These are phyloP conservation scores for Clathrospora elynae DNA, from an alignment of 2,329 filamentous ascomycete species.

Conservation along the genomic window DNA sequence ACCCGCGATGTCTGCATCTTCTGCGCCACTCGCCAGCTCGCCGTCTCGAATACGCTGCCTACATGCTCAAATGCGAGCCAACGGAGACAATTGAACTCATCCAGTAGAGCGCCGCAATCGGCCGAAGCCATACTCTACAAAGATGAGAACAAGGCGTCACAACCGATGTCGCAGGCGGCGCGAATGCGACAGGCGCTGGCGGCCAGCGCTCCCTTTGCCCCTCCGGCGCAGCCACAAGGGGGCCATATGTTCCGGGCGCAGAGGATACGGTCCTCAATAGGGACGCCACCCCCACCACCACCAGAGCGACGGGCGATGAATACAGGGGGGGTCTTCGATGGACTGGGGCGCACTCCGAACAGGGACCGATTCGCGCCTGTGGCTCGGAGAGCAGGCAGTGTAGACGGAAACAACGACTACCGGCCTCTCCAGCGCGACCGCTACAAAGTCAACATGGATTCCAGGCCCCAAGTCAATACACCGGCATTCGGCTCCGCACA, in stretches of 20 bases:
- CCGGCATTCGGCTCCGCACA: constrained; percentile 35
- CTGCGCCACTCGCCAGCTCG: constrained; percentile 45
- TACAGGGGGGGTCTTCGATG: constrained; percentile 23
- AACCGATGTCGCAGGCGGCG: constrained; percentile 35
- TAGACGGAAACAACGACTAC: constrained; percentile 7
- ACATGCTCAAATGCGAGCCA: constrained; percentile 28
- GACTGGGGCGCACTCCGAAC: constrained; percentile 23
- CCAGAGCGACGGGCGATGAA: constrained; percentile 22
- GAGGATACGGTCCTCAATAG: constrained; percentile 20
- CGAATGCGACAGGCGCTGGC: constrained; percentile 34
- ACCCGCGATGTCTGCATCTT: constrained; percentile 48
- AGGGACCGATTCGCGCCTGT: constrained; percentile 24
- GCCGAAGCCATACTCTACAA: constrained; percentile 38
- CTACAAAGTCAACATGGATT: constrained; percentile 42
- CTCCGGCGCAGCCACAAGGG: constrained; percentile 21
- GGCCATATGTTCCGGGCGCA: constrained; percentile 24
- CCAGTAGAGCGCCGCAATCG: constrained; percentile 37
- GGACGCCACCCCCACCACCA: constrained; percentile 15
- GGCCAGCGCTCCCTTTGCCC: constrained; percentile 20
- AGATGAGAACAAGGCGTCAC: constrained; percentile 24
- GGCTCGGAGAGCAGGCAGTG: constrained; percentile 6
- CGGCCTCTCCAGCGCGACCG: constrained; percentile 19
- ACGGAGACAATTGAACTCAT: constrained; percentile 41
- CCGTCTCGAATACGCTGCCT: constrained; percentile 23
- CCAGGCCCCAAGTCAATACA: constrained; percentile 32